Percentiles rank a stretch among this genome's conserved stretches.
Conservation (phyloP, 2,329 filamentous ascomycete species). For the Fusarium anguioides region DNA sequence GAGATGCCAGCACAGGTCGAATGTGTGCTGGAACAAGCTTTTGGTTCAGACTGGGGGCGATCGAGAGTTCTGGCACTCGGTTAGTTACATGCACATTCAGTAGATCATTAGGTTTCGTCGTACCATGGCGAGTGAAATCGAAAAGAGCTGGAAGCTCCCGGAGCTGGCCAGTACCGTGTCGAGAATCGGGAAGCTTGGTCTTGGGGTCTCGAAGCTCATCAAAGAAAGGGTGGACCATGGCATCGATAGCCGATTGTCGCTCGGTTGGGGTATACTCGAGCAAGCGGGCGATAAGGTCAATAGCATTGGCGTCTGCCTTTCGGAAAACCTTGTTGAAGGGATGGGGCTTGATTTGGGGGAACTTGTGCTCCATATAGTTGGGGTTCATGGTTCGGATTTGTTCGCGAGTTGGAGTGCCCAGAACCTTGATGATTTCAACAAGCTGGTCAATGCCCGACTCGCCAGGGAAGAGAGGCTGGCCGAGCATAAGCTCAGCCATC, state of each 20-base stretch:
- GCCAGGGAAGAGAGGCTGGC: constrained; percentile 95
- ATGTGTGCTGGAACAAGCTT: constrained; percentile 89
- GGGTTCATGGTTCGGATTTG: constrained; percentile 99
- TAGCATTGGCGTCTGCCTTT: constrained; percentile 91
- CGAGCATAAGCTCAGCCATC: constrained; percentile 99
- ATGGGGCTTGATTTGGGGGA: constrained; percentile 99
- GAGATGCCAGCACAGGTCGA: constrained; percentile 76
- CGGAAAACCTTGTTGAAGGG: constrained; percentile 99
- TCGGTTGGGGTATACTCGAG: constrained; percentile 98
- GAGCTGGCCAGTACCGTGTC: constrained; percentile 82
- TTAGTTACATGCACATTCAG: constrained; percentile 20
- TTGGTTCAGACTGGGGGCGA: constrained; percentile 86
- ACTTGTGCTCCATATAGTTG: constrained; percentile 99
- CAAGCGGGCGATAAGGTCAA: constrained; percentile 92
- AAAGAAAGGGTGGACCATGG: constrained; percentile 99
- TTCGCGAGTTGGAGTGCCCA: constrained; percentile 95
- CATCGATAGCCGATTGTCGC: constrained; percentile 90
- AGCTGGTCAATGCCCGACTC: constrained; percentile 99
- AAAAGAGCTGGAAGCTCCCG: constrained; percentile 90
- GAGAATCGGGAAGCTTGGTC: constrained; percentile 92
- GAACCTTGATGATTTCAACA: constrained; percentile 98
- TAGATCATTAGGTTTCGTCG: constrained; percentile 48
- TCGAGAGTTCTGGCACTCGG: constrained; percentile 83
- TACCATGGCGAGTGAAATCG: constrained; percentile 94
- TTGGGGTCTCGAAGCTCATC: constrained; percentile 93